Base-by-base conservation (phyloP, 495 filamentous ascomycete genomes). In the Trichoderma erinaceum region DNA sequence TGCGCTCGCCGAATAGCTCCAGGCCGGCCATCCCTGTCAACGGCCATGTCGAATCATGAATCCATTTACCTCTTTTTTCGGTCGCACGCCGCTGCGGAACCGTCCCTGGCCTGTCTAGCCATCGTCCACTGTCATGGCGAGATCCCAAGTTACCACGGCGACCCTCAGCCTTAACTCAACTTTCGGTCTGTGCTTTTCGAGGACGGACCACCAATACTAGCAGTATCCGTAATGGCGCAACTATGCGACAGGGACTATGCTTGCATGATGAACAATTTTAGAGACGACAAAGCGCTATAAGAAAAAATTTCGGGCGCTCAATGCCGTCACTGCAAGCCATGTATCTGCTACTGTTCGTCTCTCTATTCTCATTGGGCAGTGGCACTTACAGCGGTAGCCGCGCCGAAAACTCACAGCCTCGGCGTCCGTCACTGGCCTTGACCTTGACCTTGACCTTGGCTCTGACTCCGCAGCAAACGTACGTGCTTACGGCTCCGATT, bases 371-470 rank as follows among this genome's bases (percentile, higher is more conserved):
- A 23, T 56, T n/a, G 18, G 10, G 16, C 21, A 32, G 25, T 32
- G 56, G 4, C 56, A 52, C 11, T 61, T 61, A 29, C 56, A 61
- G 56, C 25, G 56, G 56, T 61, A 29, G 56, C 23, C 56, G 56
- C 56, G 56, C 56, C 10, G 25, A 18, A 29, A 1, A 29, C 35
- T 38, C 4, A 10, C 35, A 15, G 11, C 29, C 16, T 32, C 56
- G 16, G 23, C 56, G 11, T 61, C 29, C 23, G 2, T 29, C 25
- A 15, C n/a, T 52, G n/a, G 25, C n/a, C 18, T 52, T 21, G 21
- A 25, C n/a, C 48, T 11, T 23, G n/a, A 52, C n/a, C 18, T 52
- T 21, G 21, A 25, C n/a, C 48, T 11, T 23, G 48, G 6, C 21
- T 52, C n/a, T 18, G 50, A 12, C 56, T 61, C 56, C 56, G 25